Base-by-base conservation (phyloP, 108 stramenopile genomes). In the Parietichytrium sp. region DNA sequence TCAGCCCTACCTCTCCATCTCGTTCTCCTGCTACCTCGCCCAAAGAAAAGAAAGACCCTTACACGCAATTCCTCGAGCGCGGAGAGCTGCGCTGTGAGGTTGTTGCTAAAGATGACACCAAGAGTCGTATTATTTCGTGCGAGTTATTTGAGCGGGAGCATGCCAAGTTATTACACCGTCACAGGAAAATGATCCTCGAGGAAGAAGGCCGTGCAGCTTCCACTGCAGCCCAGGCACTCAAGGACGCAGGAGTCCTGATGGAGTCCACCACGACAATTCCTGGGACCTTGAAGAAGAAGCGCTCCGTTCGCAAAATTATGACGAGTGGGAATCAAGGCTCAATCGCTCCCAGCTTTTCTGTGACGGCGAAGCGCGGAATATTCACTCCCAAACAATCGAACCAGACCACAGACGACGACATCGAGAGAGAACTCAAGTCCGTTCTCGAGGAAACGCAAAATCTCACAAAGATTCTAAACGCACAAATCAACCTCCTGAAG, bases 81-180 rank as follows among this genome's bases (percentile, higher is more conserved):
- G 61, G 61, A 6, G 61, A 72, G 42, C 61, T 72, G 15, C 61
- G 61, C 3, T 72, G 61, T 25, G 61, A 72, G 61, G 20, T 72
- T 10, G 61, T 72, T 47, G 61, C 61, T 42, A 72, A 72, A 72
- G 61, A 72, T n/a, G 61, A 72, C 42, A 72, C 38, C 33, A 33
- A 72, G 6, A 72, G 61, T 20, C 61, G 61, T 2, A 72, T 72
- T 20, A 72, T 72, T 72, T 72, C 61, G 15, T 72, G 61, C 42
- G 6, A 12, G 12, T 42, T 72, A n/a, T 72, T 72, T 72, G 61
- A 72, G 10, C 61, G 61, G 10, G 61, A 72, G 33, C 45, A 33
- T 27, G 61, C 36, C 8, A 33, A 42, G 2, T 25, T 72, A 16
- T 15, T 18, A 42, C 10, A 16, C 61, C 23, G 38, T 10, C 45